Base-by-base conservation (phyloP, 257 asterid species). In the Coffea canephora region DNA sequence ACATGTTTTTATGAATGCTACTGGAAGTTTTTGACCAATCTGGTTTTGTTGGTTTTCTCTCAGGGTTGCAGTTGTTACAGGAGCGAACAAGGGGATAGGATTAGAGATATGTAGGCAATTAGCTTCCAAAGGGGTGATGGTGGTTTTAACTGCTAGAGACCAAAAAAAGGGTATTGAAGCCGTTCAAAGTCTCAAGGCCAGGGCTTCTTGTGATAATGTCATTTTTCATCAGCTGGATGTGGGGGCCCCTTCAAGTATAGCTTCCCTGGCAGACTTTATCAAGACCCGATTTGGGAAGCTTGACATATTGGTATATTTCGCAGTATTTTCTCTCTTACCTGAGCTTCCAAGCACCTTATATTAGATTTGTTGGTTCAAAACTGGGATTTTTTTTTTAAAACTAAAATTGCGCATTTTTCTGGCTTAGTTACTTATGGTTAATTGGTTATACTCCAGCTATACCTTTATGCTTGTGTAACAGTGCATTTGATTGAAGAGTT, bases 71-170 rank as follows among this genome's bases (percentile, higher is more conserved):
- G 87, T 89, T 46, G 90, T 90, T 5, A 90, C 91, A 6, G 95
- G 95, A 41, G 89, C 88, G 54, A 91, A 89, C 71, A 91, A 83
- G 79, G 95, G 95, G 71, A 89, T 87, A 6, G 95, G 95, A 9
- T 79, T 91, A 0, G 95, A 85, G 57, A 87, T 91, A 31, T 88
- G 92, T 12, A 84, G 84, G 83, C 92, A 91, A 78, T 84, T 91
- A 48, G 90, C 87, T 27, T 82, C 87, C 69, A 49, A 84, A 48
- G 92, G 92, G 10, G 68, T 89, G 21, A 73, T 79, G 5, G 96
- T 90, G 54, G 84, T 89, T 75, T 41, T 89, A 45, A 87, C 93
- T 5, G 91, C 92, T 0, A 87, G 97, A 81, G 86, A 91, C 76
- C 87, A 80, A 50, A 85, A 82, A 25, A 87, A 83, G 71, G 94